Conservation (phyloP, 768 basidiomycete genomes). For the Boletus pseudo-olivaceus region DNA sequence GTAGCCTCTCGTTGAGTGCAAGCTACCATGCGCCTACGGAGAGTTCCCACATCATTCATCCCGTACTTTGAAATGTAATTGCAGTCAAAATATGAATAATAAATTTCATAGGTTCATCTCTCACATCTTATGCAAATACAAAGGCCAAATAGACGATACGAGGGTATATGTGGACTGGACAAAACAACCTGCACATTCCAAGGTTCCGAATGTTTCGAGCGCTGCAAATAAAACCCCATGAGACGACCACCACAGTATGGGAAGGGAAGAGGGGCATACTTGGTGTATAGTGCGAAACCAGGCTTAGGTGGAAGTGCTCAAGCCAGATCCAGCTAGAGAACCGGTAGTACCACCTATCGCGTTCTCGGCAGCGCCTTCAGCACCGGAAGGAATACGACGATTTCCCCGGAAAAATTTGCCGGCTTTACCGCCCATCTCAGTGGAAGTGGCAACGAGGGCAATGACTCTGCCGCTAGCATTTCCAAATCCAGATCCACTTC, state of each 20-base stretch:
- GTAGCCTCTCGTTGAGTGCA: no score
- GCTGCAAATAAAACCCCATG: not conserved
- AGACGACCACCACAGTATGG: not conserved
- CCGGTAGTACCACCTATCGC: not conserved
- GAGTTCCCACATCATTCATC: no score
- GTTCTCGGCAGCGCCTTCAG: no score
- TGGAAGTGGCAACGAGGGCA: no score
- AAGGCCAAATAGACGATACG: not conserved
- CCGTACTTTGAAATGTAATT: no score
- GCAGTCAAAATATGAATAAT: not conserved
- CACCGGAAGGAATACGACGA: fast-evolving
- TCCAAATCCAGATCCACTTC: not conserved
- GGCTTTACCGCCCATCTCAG: no score
- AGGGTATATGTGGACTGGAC: not conserved
- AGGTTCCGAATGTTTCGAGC: no score
- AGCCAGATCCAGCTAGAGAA: not conserved
- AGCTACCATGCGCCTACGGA: no score
- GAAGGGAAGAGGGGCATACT: not conserved
- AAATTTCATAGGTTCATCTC: not conserved
- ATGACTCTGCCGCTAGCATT: not conserved
- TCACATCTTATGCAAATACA: not conserved
- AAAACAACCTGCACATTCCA: not conserved
- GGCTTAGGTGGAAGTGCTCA: not conserved
- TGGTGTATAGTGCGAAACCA: not conserved
- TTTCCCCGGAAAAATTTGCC: no score